Conservation (phyloP, 1,284 basidiomycete genomes). For the Cutaneotrichosporon mucoides region DNA sequence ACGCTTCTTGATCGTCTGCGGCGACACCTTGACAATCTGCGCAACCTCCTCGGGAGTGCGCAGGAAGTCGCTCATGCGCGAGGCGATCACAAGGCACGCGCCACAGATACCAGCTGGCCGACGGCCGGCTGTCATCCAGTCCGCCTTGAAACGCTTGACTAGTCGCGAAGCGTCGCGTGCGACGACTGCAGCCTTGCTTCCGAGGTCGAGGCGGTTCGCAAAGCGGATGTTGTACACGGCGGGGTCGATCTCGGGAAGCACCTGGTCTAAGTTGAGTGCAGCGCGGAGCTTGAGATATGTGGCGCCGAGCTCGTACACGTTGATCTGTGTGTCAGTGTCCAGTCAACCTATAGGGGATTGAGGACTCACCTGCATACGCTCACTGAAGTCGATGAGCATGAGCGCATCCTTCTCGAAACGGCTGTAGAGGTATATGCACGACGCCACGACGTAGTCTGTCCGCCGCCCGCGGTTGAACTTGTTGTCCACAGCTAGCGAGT, state of each 20-base stretch:
- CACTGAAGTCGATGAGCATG: slow-evolving; percentile 98
- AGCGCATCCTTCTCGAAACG: slow-evolving; percentile 79
- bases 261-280: slow-evolving; percentile 74
- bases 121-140: slow-evolving; percentile 96
- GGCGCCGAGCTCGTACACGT: slow-evolving; percentile 95
- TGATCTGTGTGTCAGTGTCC: slow-evolving; percentile 60
- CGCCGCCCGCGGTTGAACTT: slow-evolving; percentile 88
- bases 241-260: slow-evolving; percentile 71
- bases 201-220: slow-evolving; percentile 95
- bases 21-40: slow-evolving; percentile 97
- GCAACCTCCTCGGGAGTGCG: slow-evolving; percentile 95
- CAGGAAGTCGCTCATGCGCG: slow-evolving; percentile 97
- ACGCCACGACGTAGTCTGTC: slow-evolving; percentile 87
- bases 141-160: slow-evolving; percentile 88
- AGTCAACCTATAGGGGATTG: too few species aligned
- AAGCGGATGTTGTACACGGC: slow-evolving; percentile 97
- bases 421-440: slow-evolving; percentile 93
- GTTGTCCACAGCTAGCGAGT: slow-evolving; percentile 92
- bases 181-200: slow-evolving; percentile 88
- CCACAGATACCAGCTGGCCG: slow-evolving; percentile 97
- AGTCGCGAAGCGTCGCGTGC: slow-evolving; percentile 91
- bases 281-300: slow-evolving; percentile 93
- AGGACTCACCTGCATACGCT: slow-evolving; percentile 69
- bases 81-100: slow-evolving; percentile 88
- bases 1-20: slow-evolving; percentile 86